A percentile compares a stretch with the other conserved stretches of the same genome.
Conservation (phyloP, 2,329 filamentous ascomycete species). For the Pseudogymnoascus sp. region DNA sequence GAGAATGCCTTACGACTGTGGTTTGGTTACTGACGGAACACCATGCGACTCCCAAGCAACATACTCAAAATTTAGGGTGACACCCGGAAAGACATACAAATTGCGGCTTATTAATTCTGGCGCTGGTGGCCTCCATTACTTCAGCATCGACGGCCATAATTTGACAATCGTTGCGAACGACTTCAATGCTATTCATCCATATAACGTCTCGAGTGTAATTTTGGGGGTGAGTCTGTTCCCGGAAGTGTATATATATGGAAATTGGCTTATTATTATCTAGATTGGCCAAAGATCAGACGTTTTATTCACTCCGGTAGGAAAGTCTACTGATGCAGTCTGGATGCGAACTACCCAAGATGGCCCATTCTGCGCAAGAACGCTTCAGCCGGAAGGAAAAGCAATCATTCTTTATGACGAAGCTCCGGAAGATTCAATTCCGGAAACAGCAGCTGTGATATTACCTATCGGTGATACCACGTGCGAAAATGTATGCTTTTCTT, state of each 20-base stretch:
- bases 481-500: conserved; percentile 25
- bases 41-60: not conserved
- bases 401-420: not conserved
- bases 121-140: conserved; percentile 38
- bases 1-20: conserved; percentile 23
- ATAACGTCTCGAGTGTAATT: conserved; percentile 28
- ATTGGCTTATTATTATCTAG: conserved; percentile 51
- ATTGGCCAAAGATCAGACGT: conserved; percentile 42
- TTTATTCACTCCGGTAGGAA: conserved; percentile 40
- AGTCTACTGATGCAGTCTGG: conserved; percentile 44
- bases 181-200: conserved; percentile 46
- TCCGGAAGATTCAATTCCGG: not conserved
- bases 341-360: conserved; percentile 43
- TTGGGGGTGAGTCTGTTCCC: not conserved
- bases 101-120: conserved; percentile 41
- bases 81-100: conserved; percentile 36
- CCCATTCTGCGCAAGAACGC: not conserved
- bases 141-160: conserved; percentile 41
- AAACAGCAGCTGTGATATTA: conserved; percentile 30
- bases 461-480: conserved; percentile 37
- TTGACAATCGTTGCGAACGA: conserved; percentile 60
- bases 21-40: not conserved
- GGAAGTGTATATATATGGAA: conserved; percentile 31
- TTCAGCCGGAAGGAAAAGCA: conserved; percentile 1
- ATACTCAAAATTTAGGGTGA: conserved; percentile 24